Evolutionary conservation across 495 filamentous ascomycete genomes (phyloP).

Genomic region (Echria macrotheca): DNA sequence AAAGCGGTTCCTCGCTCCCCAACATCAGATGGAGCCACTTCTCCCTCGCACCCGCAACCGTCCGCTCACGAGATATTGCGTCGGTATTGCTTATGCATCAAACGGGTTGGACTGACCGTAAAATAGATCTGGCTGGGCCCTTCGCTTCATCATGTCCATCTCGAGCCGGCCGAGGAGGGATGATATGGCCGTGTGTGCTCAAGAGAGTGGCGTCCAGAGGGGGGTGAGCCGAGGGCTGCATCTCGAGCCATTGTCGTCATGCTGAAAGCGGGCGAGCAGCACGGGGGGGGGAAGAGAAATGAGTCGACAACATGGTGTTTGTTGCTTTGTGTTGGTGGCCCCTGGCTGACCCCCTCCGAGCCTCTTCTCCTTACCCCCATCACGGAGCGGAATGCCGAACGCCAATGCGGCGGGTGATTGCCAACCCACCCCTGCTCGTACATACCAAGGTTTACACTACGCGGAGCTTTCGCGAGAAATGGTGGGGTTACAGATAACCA

Average conservation of each 20-base stretch:
- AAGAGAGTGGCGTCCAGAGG: too few species aligned
- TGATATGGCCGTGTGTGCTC: too few species aligned
- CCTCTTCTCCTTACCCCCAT: constrained; percentile 2
- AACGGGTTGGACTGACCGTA: constrained; percentile 1
- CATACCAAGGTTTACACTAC: too few species aligned
- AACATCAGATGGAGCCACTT: constrained; percentile 3
- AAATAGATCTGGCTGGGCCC: constrained; percentile 7
- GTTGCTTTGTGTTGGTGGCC: too few species aligned
- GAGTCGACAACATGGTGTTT: neutral
- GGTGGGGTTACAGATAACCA: too few species aligned
- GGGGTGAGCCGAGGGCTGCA: too few species aligned
- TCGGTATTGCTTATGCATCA: constrained; percentile 25
- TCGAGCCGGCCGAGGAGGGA: neutral
- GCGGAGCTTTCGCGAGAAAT: too few species aligned
- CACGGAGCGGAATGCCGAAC: constrained; percentile 24
- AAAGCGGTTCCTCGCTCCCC: constrained; percentile 3
- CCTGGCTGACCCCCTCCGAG: too few species aligned
- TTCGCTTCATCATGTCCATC: constrained; percentile 6
- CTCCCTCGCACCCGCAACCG: constrained; percentile 8
- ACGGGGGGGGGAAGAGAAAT: neutral
- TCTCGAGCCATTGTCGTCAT: too few species aligned
- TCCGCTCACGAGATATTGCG: constrained; percentile 12
- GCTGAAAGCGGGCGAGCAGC: too few species aligned
- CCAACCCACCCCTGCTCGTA: too few species aligned
- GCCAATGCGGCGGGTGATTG: neutral